Conservation (phyloP, 1,139 yeast genomes). For the Diutina sp. region DNA sequence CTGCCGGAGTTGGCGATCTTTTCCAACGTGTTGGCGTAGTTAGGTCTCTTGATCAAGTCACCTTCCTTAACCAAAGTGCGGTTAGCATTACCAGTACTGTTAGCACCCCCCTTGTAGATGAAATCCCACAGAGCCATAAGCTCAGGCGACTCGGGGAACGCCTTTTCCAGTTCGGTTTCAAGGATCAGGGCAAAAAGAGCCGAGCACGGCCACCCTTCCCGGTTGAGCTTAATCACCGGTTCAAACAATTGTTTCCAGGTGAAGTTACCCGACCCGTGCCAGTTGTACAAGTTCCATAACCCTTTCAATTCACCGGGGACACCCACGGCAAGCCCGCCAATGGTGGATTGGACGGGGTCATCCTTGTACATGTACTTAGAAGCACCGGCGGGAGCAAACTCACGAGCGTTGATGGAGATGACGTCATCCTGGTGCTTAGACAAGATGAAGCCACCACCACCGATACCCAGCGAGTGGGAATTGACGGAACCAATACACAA, state of each 20-base stretch:
- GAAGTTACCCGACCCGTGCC: conserved; percentile 60
- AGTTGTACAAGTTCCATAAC: conserved; percentile 41
- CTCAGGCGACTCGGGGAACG: conserved; percentile 17
- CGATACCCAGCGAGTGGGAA: conserved; percentile 80
- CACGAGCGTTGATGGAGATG: conserved; percentile 71
- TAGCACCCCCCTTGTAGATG: neutral
- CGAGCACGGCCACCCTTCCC: conserved; percentile 49
- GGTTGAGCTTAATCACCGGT: conserved; percentile 63
- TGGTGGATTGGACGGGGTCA: conserved; percentile 31
- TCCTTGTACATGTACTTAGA: conserved; percentile 53
- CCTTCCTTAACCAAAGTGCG: conserved; percentile 6
- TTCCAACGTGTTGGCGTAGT: conserved; percentile 54
- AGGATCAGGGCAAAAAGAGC: conserved; percentile 19
- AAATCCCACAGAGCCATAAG: conserved; percentile 4
- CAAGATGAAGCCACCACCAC: conserved; percentile 80
- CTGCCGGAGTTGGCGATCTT: conserved; percentile 65
- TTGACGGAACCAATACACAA: conserved; percentile 79
- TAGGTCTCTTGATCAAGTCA: conserved; percentile 26
- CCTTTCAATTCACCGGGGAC: conserved; percentile 90
- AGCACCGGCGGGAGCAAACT: conserved; percentile 64
- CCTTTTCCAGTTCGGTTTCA: conserved; percentile 11
- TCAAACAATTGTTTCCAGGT: conserved; percentile 61
- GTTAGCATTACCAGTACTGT: conserved; percentile 13
- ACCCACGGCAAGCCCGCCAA: conserved; percentile 80
- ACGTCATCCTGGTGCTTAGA: conserved; percentile 34